phyloP scores from a whole-genome alignment of 1,284 basidiomycete species.

The Bondarzewia mesenterica region DNA sequence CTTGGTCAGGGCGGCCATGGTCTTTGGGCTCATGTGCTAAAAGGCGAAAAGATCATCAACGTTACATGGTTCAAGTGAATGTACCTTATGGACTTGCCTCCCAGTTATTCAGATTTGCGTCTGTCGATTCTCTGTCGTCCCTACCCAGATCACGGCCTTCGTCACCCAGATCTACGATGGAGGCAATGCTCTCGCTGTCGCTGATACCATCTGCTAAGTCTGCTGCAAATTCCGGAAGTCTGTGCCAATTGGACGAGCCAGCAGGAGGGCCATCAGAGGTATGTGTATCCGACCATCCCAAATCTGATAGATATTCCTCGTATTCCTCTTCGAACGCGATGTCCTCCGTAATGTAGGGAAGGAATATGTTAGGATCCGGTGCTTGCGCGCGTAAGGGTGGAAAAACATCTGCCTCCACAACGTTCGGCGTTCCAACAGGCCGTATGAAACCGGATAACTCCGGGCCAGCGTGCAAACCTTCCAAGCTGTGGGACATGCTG shows the following conservation, averaged over 20 bases:
- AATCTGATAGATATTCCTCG: conserved; percentile 78
- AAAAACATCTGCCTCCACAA: conserved; percentile 74
- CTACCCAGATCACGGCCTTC: conserved; percentile 58
- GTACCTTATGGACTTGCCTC: conserved; percentile 60
- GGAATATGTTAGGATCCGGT: conserved; percentile 75
- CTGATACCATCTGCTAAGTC: conserved; percentile 77
- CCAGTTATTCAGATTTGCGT: conserved; percentile 88
- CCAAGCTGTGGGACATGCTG: conserved; percentile 72
- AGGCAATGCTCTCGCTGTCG: conserved; percentile 84
- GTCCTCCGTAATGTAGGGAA: conserved; percentile 79
- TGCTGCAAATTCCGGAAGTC: conserved; percentile 60
- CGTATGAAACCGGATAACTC: conserved; percentile 68
- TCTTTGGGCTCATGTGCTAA: conserved; percentile 91
- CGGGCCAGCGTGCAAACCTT: conserved; percentile 68
- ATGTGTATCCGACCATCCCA: conserved; percentile 58
- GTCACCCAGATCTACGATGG: conserved; percentile 79
- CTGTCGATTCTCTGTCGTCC: conserved; percentile 54
- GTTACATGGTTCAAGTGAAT: background rate
- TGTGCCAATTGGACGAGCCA: conserved; percentile 68
- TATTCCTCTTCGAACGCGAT: conserved; percentile 85
- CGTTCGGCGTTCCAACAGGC: conserved; percentile 68
- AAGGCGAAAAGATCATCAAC: conserved; percentile 4
- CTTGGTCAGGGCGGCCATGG: conserved; percentile 83
- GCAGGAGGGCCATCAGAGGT: conserved; percentile 22
- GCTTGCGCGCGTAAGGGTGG: conserved; percentile 76